Base-by-base conservation (phyloP, 352 stramenopile genomes). In the Globisporangium cederbergense region DNA sequence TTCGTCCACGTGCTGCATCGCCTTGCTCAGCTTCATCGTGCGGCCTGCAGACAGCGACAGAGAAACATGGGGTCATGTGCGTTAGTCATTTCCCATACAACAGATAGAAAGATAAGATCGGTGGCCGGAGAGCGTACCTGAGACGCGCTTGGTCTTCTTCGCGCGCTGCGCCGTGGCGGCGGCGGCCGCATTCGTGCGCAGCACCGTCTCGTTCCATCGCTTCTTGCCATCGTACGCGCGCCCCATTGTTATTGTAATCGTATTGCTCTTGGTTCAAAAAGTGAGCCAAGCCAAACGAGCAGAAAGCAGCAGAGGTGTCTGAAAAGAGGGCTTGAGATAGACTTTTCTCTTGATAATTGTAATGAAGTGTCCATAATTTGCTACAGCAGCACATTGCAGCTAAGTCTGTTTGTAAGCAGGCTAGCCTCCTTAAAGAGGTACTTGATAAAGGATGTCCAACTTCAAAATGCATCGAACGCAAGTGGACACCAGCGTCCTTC, bases 161-260 rank as follows among this genome's bases (percentile, higher is more conserved):
- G 58, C 58, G 0, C 62, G 53, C 40, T 38, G 49, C 36, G 25
- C 52, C 30, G 46, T 60, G 30, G 40, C 58, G 9, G 43, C 52
- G 10, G 58, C 38, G 30, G 45, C 62, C 18, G 64, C 65, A 7
- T 68, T 83, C 32, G 78, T 82, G 64, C 80, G 77, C 59, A 83
- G 64, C 38, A 93, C 83, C 43, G 85, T 93, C 73, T 93, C 85
- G 71, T 86, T 93, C 85, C 85, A 93, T 22, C 83, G 76, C 79
- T 86, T 87, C 70, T 93, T 93, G 69, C 85, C 85, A 57, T 93
- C 85, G 38, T 93, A 91, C 46, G 72, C 71, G 58, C 87, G 88
- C 13, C 85, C 85, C 85, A 93, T 93, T 13, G 3, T 47, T 43
- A 9, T 93, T 13, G 1, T 47, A 30, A 9, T 8, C 22, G 3